Percentiles rank a stretch among this genome's conserved stretches.
These are phyloP conservation scores for Xylaria sp. DNA, from an alignment of 2,329 filamentous ascomycete species.

Conservation along the genomic window DNA sequence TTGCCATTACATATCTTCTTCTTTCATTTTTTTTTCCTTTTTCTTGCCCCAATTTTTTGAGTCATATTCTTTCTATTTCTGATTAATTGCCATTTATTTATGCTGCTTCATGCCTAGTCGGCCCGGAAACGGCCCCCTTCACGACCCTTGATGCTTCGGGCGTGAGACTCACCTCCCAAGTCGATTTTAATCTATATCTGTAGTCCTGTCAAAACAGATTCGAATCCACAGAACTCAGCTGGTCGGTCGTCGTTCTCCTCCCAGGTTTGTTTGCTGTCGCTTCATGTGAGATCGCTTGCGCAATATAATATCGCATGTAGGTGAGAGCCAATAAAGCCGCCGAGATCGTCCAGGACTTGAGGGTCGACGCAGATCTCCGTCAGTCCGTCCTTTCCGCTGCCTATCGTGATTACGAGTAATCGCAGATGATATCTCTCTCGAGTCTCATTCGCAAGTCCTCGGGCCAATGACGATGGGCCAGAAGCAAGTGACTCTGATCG, in stretches of 20 bases:
- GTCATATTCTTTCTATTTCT: background rate
- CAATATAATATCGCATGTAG: background rate
- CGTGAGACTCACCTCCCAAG: too few species aligned
- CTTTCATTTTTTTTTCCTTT: background rate
- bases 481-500: background rate
- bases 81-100: background rate
- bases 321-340: background rate
- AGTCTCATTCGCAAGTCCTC: background rate
- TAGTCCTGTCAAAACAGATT: too few species aligned
- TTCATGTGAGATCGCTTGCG: background rate
- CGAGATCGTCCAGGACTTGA: background rate
- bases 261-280: background rate
- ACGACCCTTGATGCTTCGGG: too few species aligned
- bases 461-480: background rate
- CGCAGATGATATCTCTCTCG: background rate
- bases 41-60: background rate
- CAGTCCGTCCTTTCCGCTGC: background rate
- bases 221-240: too few species aligned
- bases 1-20: background rate
- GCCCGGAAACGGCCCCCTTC: too few species aligned
- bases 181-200: too few species aligned
- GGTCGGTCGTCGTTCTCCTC: background rate
- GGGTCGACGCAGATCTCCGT: background rate
- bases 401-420: too few species aligned
- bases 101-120: background rate